These are phyloP conservation scores for Noccaea bulbosa DNA, from an alignment of 345 rosid species.

Conservation along the genomic window DNA sequence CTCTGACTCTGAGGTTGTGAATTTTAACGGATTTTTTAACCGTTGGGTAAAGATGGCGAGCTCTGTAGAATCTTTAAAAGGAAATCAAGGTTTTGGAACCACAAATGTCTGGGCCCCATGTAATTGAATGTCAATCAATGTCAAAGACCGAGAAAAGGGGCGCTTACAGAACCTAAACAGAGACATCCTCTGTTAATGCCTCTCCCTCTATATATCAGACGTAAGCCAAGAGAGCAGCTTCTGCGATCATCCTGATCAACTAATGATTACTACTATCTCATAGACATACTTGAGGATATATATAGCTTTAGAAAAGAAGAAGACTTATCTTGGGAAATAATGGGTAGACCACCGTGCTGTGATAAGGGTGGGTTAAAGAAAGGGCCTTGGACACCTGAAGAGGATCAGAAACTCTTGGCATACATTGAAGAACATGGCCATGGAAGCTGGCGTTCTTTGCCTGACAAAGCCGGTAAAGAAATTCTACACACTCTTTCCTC, in stretches of 20 bases:
- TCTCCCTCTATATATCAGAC: slow-evolving; percentile 43
- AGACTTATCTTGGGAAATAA: slow-evolving; percentile 16
- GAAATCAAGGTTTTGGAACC: slow-evolving; percentile 42
- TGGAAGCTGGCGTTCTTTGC: slow-evolving; percentile 96
- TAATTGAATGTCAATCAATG: slow-evolving; percentile 43
- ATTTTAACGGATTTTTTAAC: slow-evolving; percentile 11
- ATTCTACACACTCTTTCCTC: slow-evolving; percentile 30
- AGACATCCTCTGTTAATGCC: slow-evolving; percentile 40
- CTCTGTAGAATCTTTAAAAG: slow-evolving; percentile 37
- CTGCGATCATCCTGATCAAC: slow-evolving; percentile 33
- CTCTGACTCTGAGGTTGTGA: slow-evolving; percentile 9
- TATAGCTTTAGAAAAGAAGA: too few relatives aligned
- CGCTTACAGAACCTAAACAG: slow-evolving; percentile 35
- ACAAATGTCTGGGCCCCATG: slow-evolving; percentile 43
- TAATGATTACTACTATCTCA: slow-evolving; percentile 17
- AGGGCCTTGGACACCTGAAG: slow-evolving; percentile 99
- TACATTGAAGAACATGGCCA: slow-evolving; percentile 91
- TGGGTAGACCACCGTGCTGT: slow-evolving; percentile 84
- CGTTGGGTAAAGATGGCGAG: slow-evolving; percentile 23
- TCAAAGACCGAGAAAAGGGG: slow-evolving; percentile 37
- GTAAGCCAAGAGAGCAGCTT: slow-evolving; percentile 31
- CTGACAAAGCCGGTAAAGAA: slow-evolving; percentile 75
- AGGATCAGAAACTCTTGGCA: slow-evolving; percentile 90
- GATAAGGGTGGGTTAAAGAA: slow-evolving; percentile 89
- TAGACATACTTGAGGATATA: neutral